Percentiles rank a stretch among this genome's conserved stretches.
phyloP scores from a whole-genome alignment of 129 eudicot genomes.

The Flaveria brownii region DNA sequence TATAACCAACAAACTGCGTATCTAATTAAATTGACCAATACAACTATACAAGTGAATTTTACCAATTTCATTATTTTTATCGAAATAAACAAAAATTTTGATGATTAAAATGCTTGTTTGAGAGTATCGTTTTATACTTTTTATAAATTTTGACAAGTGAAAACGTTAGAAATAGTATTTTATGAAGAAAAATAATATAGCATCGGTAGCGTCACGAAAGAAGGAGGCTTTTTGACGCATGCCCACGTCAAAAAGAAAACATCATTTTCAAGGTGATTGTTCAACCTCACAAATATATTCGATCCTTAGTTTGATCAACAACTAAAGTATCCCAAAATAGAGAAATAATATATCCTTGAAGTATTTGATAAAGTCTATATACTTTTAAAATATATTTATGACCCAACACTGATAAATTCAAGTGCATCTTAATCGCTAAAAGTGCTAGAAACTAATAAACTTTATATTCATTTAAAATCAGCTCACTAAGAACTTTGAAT shows the following conservation, averaged over 20 bases:
- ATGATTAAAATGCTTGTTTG: background rate
- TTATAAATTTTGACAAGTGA: background rate
- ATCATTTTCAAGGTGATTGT: constrained; percentile 33
- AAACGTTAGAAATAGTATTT: background rate
- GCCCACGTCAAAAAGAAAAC: constrained; percentile 42
- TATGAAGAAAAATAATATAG: background rate
- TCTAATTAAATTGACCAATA: background rate
- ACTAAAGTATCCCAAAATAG: background rate
- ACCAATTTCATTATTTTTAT: background rate
- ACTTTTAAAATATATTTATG: too few species aligned
- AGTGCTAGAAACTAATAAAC: too few species aligned
- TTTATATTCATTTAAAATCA: too few species aligned
- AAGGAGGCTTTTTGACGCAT: constrained; percentile 42
- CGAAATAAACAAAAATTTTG: background rate
- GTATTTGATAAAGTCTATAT: too few species aligned
- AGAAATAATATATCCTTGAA: background rate
- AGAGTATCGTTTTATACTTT: background rate
- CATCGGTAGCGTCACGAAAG: constrained; percentile 44
- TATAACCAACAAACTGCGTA: background rate
- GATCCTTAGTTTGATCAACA: background rate
- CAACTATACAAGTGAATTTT: background rate
- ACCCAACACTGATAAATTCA: too few species aligned
- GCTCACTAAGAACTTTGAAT: too few species aligned
- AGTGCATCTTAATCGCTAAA: too few species aligned
- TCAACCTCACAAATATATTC: background rate